Percentiles rank a stretch among this genome's conserved stretches.
These are phyloP conservation scores for Ophiostoma tasmaniense DNA, from an alignment of 2,329 filamentous ascomycete genomes.

Conservation along the genomic window DNA sequence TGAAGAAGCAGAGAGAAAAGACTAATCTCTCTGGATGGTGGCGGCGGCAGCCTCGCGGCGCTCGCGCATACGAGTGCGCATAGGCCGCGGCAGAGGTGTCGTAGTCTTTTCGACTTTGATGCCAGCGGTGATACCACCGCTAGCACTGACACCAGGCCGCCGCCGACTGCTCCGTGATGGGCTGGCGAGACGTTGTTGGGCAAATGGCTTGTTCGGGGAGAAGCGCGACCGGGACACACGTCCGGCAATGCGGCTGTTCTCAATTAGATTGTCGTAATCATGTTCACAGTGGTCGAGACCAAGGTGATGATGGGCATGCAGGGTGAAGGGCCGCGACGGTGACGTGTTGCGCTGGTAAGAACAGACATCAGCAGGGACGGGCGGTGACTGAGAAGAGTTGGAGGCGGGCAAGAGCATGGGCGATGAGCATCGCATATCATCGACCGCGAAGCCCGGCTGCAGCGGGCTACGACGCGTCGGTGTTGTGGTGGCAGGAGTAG, in stretches of 20 bases:
- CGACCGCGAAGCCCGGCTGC: slow-evolving; percentile 12
- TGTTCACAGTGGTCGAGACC: neutral
- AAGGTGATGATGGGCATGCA: neutral
- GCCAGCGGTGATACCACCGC: slow-evolving; percentile 1
- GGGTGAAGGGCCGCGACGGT: slow-evolving; percentile 26
- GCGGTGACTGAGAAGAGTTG: neutral
- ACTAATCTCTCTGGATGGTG: neutral
- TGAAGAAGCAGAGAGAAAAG: too few relatives aligned
- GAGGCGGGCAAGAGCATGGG: neutral
- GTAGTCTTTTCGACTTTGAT: slow-evolving; percentile 8
- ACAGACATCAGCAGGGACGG: neutral
- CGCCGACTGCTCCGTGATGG: slow-evolving; percentile 15
- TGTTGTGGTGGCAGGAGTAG: neutral
- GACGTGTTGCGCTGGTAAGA: slow-evolving; percentile 27
- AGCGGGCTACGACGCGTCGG: slow-evolving; percentile 11
- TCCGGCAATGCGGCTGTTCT: neutral
- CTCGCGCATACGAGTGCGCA: slow-evolving; percentile 24
- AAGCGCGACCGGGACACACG: neutral
- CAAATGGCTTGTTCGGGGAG: neutral
- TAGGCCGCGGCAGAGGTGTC: slow-evolving; percentile 10
- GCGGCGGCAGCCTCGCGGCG: slow-evolving; percentile 32
- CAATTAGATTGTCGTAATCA: neutral
- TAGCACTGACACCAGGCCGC: slow-evolving; percentile 26
- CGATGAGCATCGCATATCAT: slow-evolving; percentile 1
- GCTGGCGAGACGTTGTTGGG: neutral